Percentiles rank a stretch among this genome's conserved stretches.
Conservation (phyloP, 805 yeast species). For the Myxozyma melibiosi region DNA sequence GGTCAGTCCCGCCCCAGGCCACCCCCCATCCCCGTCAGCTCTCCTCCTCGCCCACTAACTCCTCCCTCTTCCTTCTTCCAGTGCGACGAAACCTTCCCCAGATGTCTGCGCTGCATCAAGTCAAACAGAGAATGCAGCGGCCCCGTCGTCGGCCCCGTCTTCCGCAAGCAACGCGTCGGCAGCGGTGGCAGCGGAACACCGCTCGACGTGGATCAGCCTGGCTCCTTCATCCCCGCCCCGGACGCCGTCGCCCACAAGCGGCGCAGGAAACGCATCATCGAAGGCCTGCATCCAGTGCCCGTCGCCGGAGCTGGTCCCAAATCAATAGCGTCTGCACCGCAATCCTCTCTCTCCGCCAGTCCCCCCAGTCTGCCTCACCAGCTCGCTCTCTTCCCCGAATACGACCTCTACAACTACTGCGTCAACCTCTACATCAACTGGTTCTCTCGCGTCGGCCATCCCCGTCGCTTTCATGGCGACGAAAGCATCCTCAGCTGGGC, state of each 20-base stretch:
- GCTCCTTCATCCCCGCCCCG: no score
- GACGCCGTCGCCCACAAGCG: background rate
- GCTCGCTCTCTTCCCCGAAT: constrained; percentile 19
- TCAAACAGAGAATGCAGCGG: constrained; percentile 19
- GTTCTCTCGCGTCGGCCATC: background rate
- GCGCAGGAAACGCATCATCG: background rate
- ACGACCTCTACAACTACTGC: constrained; percentile 20
- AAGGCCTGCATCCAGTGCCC: background rate
- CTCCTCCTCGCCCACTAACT: background rate
- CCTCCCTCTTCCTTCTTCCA: background rate
- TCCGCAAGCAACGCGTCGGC: constrained; percentile 8
- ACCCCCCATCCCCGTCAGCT: background rate
- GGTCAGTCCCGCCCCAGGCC: constrained; percentile 4
- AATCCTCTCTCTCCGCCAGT: background rate
- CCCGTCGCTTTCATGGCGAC: constrained; percentile 1
- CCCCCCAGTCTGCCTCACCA: constrained; percentile 6
- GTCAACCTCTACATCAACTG: constrained; percentile 3
- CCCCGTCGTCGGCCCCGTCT: constrained; percentile 14
- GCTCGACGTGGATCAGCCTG: background rate
- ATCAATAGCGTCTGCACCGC: background rate
- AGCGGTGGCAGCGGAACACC: background rate
- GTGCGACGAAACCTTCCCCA: constrained; percentile 30
- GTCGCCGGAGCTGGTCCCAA: background rate
- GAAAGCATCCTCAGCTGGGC: constrained; percentile 3
- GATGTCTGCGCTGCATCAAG: constrained; percentile 19